phyloP scores from a whole-genome alignment of 257 asterid species.

The Parsonsia alboflavescens region DNA sequence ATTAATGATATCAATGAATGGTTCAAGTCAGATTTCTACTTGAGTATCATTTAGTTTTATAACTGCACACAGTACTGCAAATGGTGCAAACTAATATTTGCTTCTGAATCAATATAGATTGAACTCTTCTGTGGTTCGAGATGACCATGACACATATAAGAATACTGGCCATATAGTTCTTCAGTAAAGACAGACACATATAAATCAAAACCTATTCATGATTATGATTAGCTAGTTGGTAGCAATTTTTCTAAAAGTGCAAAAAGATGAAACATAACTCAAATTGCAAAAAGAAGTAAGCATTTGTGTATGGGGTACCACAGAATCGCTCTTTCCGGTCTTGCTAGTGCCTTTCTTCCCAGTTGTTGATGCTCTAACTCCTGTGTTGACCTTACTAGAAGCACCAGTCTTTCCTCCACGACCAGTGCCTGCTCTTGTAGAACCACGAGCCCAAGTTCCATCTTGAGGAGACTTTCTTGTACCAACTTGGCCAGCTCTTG shows the following conservation, averaged over 20 bases:
- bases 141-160: background rate
- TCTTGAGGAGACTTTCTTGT: constrained; percentile 83
- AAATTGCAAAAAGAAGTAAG: background rate
- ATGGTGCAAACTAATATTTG: background rate
- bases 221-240: background rate
- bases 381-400: constrained; percentile 58
- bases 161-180: background rate
- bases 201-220: background rate
- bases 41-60: background rate
- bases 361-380: constrained; percentile 62
- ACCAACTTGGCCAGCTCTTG: constrained; percentile 66
- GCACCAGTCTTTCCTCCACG: constrained; percentile 85
- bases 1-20: background rate
- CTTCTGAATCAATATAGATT: background rate
- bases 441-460: constrained; percentile 87
- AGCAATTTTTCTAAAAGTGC: background rate
- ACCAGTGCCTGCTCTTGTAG: constrained; percentile 47
- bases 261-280: background rate
- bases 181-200: background rate
- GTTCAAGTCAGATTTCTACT: background rate
- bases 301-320: constrained; percentile 37
- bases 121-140: background rate
- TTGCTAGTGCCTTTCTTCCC: constrained; percentile 74
- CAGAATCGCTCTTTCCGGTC: constrained; percentile 61
- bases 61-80: background rate